Evolutionary conservation across 2,329 filamentous ascomycete species (phyloP).

Genomic region (Cordyceps cicadae): DNA sequence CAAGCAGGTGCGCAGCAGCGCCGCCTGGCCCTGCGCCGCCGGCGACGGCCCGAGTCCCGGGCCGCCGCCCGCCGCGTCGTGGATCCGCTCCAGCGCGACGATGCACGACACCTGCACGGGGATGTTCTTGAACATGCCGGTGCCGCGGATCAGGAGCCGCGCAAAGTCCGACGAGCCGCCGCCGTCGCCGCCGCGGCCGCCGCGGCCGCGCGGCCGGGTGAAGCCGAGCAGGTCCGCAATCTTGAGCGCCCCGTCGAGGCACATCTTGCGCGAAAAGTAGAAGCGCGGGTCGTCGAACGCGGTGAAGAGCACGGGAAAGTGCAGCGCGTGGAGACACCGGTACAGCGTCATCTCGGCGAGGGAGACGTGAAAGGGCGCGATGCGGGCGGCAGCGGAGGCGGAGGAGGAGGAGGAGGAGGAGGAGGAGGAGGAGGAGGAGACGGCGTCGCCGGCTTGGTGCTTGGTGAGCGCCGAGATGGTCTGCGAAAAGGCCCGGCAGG

Average conservation of each 20-base stretch:
- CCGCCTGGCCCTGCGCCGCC: slow-evolving; percentile 21
- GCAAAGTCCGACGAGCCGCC: too few species aligned
- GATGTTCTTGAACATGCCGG: slow-evolving; percentile 35
- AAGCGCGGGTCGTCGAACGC: slow-evolving; percentile 38
- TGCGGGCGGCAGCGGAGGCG: too few species aligned
- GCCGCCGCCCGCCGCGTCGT: slow-evolving; percentile 37
- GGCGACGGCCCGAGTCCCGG: slow-evolving; percentile 23
- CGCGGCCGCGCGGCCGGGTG: slow-evolving; percentile 13
- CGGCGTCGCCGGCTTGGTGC: slow-evolving; percentile 14
- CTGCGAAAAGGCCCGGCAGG: slow-evolving; percentile 26
- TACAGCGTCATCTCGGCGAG: slow-evolving; percentile 36
- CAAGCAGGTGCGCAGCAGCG: slow-evolving; percentile 23
- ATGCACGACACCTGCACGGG: slow-evolving; percentile 32
- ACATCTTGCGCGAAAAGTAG: slow-evolving; percentile 46
- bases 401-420: not conserved
- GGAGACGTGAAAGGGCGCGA: slow-evolving; percentile 33
- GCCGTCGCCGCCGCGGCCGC: too few species aligned
- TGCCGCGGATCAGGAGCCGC: slow-evolving; percentile 31
- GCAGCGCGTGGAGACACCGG: slow-evolving; percentile 44
- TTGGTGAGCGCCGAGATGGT: slow-evolving; percentile 29
- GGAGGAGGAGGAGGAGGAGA: not conserved
- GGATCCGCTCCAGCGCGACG: slow-evolving; percentile 38
- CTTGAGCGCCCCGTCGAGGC: slow-evolving; percentile 34
- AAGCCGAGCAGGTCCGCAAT: slow-evolving; percentile 26
- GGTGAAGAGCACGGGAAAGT: slow-evolving; percentile 40